phyloP scores from a whole-genome alignment of 1,139 yeast genomes.

The Protomyces lactucae-debilis region DNA sequence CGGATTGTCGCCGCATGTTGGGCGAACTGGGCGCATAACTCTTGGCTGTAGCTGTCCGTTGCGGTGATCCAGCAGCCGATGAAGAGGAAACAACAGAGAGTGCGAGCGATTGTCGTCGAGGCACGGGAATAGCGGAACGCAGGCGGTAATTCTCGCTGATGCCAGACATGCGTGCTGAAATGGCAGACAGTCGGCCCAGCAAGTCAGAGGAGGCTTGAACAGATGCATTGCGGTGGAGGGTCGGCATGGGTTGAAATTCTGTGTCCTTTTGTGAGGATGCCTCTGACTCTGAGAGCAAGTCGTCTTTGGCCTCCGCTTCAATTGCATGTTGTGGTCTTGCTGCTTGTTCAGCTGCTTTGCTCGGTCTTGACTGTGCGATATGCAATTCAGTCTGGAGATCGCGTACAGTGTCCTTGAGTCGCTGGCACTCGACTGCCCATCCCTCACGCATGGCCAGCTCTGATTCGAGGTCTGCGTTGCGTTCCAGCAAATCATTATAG shows the following conservation, averaged over 20 bases:
- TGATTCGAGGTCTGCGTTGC: conserved; percentile 40
- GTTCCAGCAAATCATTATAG: conserved; percentile 38
- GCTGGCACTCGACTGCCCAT: conserved; percentile 38
- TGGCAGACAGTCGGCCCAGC: neutral
- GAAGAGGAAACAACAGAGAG: neutral
- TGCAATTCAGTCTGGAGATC: conserved; percentile 40
- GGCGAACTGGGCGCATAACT: neutral
- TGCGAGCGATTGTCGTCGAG: neutral
- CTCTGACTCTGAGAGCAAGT: neutral
- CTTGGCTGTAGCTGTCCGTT: neutral
- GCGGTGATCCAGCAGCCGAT: neutral
- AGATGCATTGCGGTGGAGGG: neutral
- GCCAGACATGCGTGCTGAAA: neutral
- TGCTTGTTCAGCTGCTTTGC: neutral
- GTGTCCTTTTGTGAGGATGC: neutral
- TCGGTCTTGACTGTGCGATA: conserved; percentile 14
- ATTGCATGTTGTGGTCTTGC: neutral
- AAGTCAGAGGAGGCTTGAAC: neutral
- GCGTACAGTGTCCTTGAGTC: conserved; percentile 40
- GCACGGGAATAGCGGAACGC: neutral
- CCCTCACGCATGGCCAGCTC: conserved; percentile 37
- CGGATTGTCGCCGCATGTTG: neutral
- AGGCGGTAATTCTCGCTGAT: neutral
- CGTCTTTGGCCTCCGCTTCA: neutral
- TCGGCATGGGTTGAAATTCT: neutral